Base-by-base conservation (phyloP, 345 rosid genomes). In the Tarenaya hassleriana region DNA sequence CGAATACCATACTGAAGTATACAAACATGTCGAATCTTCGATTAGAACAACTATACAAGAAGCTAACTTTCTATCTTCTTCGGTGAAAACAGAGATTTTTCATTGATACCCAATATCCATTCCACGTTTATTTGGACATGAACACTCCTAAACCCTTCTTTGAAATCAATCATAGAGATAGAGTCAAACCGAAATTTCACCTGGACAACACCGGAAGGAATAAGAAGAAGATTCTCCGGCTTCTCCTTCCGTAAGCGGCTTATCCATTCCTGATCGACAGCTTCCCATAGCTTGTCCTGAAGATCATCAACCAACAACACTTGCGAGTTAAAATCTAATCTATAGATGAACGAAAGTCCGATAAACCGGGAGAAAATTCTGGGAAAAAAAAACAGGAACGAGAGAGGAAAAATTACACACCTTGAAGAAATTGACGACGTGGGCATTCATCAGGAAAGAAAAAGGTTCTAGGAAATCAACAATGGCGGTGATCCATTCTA, bases 351-450 rank as follows among this genome's bases (percentile, higher is more conserved):
- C 5, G 29, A 24, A 24, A 24, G 5, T 5, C 29, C 29, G 29
- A 24, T 2, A 24, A 24, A 24, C 29, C 29, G 29, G 29, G 29
- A 24, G 29, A 2, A n/a, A 24, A 24, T 24, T 24, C 29, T 2
- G 5, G 2, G 29, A 24, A 5, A 24, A 24, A 24, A 24, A 24
- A 2, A 24, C 29, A 24, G 3, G 5, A 24, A 24, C 29, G 16
- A 45, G 21, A 47, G 10, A 45, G 14, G 12, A 4, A 45, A 9
- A 13, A 54, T 2, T 24, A 24, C 29, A 2, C 47, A 79, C 84
- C 67, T 62, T 74, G 64, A 84, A 84, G 85, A 90, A 90, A 79
- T 84, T 86, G 77, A 84, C 91, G 32, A 84, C 79, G 43, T 73
- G 91, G 43, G 94, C 86, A 44, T 74, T 75, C 21, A 68, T 72